Percentiles rank a stretch among this genome's conserved stretches.
These are phyloP conservation scores for Chlamydomonas asymmetrica DNA, from an alignment of 139 green algal species.

Conservation along the genomic window DNA sequence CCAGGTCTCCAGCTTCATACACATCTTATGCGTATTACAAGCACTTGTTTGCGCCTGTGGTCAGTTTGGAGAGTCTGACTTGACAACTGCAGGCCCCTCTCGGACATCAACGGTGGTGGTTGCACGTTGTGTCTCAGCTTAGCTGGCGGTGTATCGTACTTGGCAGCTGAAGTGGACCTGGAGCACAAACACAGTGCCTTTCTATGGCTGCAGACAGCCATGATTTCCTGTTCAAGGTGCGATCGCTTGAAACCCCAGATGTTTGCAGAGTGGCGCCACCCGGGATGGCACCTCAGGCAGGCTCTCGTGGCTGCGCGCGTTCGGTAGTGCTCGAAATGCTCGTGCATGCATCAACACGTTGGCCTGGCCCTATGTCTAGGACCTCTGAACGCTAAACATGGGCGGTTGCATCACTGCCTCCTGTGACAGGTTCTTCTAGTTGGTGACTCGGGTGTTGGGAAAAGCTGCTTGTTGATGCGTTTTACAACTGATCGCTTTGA, in stretches of 20 bases:
- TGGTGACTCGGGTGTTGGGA: conserved; percentile 89
- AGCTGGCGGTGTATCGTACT: too few species aligned
- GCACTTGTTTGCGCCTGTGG: too few species aligned
- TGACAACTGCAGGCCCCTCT: too few species aligned
- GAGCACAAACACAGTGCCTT: too few species aligned
- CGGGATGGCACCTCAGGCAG: neutral
- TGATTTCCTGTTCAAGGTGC: conserved; percentile 79
- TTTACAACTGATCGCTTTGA: conserved; percentile 88
- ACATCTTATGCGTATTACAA: too few species aligned
- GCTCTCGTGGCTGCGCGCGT: neutral
- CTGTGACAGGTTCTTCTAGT: conserved; percentile 84
- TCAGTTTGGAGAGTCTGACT: too few species aligned
- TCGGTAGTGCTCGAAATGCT: neutral
- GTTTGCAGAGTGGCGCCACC: neutral
- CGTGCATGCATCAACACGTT: neutral
- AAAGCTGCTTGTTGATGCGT: conserved; percentile 84
- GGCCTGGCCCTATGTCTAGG: neutral
- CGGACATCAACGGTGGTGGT: too few species aligned
- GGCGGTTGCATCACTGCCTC: neutral
- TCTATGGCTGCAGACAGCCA: conserved; percentile 41
- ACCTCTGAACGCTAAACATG: neutral
- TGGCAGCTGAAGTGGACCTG: too few species aligned
- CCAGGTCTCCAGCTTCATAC: too few species aligned
- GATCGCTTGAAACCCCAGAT: neutral
- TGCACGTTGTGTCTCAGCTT: too few species aligned